Base-by-base conservation (phyloP, 75 land plant species). In the Adiantum capillusveneris region DNA sequence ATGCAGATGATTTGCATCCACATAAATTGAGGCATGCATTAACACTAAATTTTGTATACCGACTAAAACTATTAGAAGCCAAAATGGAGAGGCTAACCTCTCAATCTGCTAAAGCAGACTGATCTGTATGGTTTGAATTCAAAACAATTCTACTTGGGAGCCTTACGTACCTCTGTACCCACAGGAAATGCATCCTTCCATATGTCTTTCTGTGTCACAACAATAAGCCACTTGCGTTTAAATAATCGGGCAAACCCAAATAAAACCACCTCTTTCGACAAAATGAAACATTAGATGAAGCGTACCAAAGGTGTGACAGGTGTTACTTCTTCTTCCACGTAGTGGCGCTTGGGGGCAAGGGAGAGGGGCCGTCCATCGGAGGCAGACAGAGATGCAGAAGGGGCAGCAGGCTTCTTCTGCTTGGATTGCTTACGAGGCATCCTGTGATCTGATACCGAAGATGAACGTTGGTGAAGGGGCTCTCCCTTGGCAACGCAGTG, bases 161-260 rank as follows among this genome's bases (percentile, higher is more conserved):
- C 37, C 9, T 34, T 34, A 76, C 76, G 63, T 42, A 81, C 84
- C 84, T 84, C 87, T 1, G 87, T 81, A 25, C 87, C 87, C 28
- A 84, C 87, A 7, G 87, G 87, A 61, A 84, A 84, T 24, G 87
- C 85, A 27, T 84, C 84, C 68, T 70, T 60, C 87, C 87, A 84
- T 14, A 84, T 50, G 39, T 78, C 84, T 49, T 75, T 75, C 81
- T 78, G 67, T 65, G 63, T 43, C 25, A 55, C 41, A 17, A 41
- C 56, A 59, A 49, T 7, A 54, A 42, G 21, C 20, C 24, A 36
- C 43, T 41, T 41, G 9, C 9, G 9, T 9, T 41, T 14, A 9
- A 14, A 14, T 14, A 41, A 9, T 41, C 43, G 14, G 9, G 43
- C 43, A 9, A 9, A 9, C 43, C 14, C 43, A 9, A 41, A 41